Conservation (phyloP, 75 land plant genomes). For the Selaginella tamariscina region DNA sequence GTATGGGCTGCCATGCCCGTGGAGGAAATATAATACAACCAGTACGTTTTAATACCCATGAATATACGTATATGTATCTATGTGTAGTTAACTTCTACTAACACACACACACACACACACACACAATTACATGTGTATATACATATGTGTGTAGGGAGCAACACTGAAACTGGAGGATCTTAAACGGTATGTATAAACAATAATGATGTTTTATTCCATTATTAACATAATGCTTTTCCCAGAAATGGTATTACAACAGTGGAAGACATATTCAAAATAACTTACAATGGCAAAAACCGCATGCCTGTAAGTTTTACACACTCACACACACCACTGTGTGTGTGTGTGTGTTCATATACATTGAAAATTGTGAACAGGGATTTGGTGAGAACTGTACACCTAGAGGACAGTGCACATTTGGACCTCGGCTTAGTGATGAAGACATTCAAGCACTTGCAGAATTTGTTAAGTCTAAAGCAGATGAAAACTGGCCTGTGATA, state of each 20-base stretch:
- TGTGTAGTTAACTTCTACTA: background rate
- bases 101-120: background rate
- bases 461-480: conserved; percentile 63
- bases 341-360: too few relatives aligned
- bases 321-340: too few relatives aligned
- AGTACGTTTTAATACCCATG: conserved; percentile 24
- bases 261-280: conserved; percentile 47
- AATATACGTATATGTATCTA: background rate
- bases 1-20: conserved; percentile 72
- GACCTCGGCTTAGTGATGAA: conserved; percentile 59
- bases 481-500: conserved; percentile 41
- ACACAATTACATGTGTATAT: background rate
- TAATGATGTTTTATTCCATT: too few relatives aligned
- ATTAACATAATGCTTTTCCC: conserved; percentile 11
- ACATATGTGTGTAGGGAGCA: conserved; percentile 17
- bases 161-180: conserved; percentile 17
- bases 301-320: conserved; percentile 51
- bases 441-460: conserved; percentile 64
- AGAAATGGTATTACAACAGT: conserved; percentile 59
- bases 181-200: conserved; percentile 21
- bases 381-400: conserved; percentile 80
- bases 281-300: conserved; percentile 70
- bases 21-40: conserved; percentile 87
- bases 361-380: conserved; percentile 55
- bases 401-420: conserved; percentile 85